Conservation (phyloP, 2,329 filamentous ascomycete species). For the Ophiocordyceps camponoti-saundersi region DNA sequence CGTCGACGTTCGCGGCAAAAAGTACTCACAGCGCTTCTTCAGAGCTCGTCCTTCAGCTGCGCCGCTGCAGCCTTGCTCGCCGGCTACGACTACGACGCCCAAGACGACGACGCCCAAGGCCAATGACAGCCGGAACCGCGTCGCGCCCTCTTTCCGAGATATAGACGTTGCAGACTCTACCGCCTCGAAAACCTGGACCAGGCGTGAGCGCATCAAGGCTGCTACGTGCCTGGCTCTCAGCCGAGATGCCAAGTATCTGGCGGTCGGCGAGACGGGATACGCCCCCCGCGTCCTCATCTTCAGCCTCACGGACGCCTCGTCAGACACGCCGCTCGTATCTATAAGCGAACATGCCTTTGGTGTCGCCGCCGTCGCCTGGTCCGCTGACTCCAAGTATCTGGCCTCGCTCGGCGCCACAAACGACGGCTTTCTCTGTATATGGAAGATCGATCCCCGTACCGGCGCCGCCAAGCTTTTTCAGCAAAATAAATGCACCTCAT, state of each 20-base stretch:
- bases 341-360: slow-evolving; percentile 84
- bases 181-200: slow-evolving; percentile 62
- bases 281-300: slow-evolving; percentile 84
- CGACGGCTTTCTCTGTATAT: slow-evolving; percentile 87
- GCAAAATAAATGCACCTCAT: slow-evolving; percentile 82
- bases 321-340: slow-evolving; percentile 67
- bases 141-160: slow-evolving; percentile 30
- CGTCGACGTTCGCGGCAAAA: slow-evolving; percentile 55
- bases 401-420: slow-evolving; percentile 80
- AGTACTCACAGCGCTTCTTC: slow-evolving; percentile 70
- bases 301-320: slow-evolving; percentile 61
- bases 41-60: slow-evolving; percentile 65
- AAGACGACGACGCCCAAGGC: slow-evolving; percentile 33
- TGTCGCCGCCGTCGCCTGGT: slow-evolving; percentile 79
- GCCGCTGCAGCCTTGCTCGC: slow-evolving; percentile 41
- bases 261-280: slow-evolving; percentile 91
- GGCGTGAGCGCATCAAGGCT: slow-evolving; percentile 83
- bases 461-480: slow-evolving; percentile 66
- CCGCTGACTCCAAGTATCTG: slow-evolving; percentile 67
- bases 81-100: slow-evolving; percentile 23
- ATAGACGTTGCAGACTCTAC: slow-evolving; percentile 47
- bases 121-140: slow-evolving; percentile 44
- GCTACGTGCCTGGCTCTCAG: slow-evolving; percentile 83
- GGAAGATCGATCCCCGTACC: slow-evolving; percentile 69
- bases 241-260: slow-evolving; percentile 70